phyloP scores from a whole-genome alignment of 805 yeast genomes.

The Metschnikowia kunwiensis region DNA sequence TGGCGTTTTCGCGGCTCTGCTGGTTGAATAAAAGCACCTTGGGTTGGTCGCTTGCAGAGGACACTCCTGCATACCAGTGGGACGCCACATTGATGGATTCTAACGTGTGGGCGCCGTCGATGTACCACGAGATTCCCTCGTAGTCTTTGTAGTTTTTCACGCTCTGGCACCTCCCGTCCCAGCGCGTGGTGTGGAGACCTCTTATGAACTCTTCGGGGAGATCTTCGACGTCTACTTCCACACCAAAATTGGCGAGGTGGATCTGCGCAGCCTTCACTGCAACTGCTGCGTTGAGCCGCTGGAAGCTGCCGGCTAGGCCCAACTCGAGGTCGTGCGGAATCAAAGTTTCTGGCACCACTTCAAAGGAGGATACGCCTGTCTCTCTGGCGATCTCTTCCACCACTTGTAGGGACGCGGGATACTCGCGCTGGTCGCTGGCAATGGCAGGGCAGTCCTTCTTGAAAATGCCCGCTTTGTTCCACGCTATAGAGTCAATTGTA shows the following conservation, averaged over 20 bases:
- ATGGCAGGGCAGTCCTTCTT: slow-evolving; percentile 66
- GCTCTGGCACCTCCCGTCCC: slow-evolving; percentile 97
- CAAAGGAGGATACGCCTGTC: slow-evolving; percentile 43
- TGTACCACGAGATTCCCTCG: slow-evolving; percentile 61
- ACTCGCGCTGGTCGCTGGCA: slow-evolving; percentile 54
- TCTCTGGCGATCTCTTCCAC: slow-evolving; percentile 69
- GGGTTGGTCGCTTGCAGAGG: slow-evolving; percentile 16
- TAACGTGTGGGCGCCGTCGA: slow-evolving; percentile 95
- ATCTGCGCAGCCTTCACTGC: slow-evolving; percentile 70
- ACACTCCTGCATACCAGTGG: slow-evolving; percentile 58
- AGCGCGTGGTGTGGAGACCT: slow-evolving; percentile 66
- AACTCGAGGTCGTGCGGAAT: slow-evolving; percentile 44
- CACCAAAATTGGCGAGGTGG: slow-evolving; percentile 53
- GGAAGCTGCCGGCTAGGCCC: slow-evolving; percentile 85
- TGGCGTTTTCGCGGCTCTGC: slow-evolving; percentile 82
- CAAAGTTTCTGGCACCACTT: slow-evolving; percentile 48
- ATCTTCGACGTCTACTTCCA: slow-evolving; percentile 21
- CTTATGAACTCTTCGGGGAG: slow-evolving; percentile 49
- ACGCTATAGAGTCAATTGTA: slow-evolving; percentile 85
- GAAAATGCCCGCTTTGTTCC: slow-evolving; percentile 95
- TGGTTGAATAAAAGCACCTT: slow-evolving; percentile 82
- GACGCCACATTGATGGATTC: slow-evolving; percentile 86
- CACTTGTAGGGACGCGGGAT: slow-evolving; percentile 51
- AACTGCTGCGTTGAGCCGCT: slow-evolving; percentile 78
- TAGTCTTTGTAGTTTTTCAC: slow-evolving; percentile 43